Percentiles rank a stretch among this genome's conserved stretches.
These are phyloP conservation scores for Blastocystis hominis DNA, from an alignment of 352 stramenopile species.

Conservation along the genomic window DNA sequence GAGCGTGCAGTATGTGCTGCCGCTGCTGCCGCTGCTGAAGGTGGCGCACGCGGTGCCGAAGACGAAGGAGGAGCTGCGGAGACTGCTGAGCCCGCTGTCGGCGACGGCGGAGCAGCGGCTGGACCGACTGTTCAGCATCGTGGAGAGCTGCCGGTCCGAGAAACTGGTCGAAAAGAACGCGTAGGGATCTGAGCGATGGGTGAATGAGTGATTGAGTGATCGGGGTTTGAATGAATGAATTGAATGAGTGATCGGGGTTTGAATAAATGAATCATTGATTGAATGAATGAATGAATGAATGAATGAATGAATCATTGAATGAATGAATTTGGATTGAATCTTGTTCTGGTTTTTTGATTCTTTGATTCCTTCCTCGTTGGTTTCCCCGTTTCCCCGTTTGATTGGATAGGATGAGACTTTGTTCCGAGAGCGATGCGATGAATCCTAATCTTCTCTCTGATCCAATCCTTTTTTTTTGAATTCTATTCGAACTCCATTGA, in stretches of 20 bases:
- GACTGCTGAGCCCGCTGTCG: neutral
- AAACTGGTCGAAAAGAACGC: neutral
- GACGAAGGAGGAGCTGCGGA: neutral
- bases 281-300: too few relatives aligned
- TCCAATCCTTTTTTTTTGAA: neutral
- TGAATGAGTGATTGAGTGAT: neutral
- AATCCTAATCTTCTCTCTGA: slow-evolving; percentile 56
- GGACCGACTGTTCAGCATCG: slow-evolving; percentile 10
- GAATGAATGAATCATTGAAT: too few relatives aligned
- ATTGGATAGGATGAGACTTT: neutral
- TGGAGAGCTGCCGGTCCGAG: neutral
- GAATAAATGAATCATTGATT: too few relatives aligned
- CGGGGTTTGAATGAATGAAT: neutral
- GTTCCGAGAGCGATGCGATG: neutral
- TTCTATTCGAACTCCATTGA: neutral
- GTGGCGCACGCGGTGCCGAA: neutral
- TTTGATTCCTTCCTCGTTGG: too few relatives aligned
- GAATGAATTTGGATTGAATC: too few relatives aligned
- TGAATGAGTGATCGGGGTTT: neutral
- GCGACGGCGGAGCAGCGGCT: neutral
- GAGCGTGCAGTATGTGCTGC: slow-evolving; percentile 18
- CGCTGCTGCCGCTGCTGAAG: neutral
- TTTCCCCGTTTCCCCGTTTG: neutral
- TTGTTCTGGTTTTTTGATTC: too few relatives aligned
- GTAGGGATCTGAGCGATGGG: neutral